These are phyloP conservation scores for Coemansia pectinata DNA, from an alignment of 192 early-diverging fungal genomes.

Conservation along the genomic window DNA sequence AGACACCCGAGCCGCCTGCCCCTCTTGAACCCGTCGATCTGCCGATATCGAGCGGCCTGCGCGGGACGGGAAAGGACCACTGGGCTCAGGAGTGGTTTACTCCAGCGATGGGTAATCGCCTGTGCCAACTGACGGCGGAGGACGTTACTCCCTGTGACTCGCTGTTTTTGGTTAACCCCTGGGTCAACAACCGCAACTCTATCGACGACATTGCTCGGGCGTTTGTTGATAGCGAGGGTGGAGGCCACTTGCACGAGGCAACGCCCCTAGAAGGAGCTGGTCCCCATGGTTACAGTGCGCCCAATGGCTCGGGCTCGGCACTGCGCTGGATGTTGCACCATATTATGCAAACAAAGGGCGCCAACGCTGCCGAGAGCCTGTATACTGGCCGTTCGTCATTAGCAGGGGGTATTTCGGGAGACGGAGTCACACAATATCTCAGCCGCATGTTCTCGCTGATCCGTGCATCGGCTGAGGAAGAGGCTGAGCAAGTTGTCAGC, in stretches of 20 bases:
- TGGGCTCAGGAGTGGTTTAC: constrained; percentile 53
- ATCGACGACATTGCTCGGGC: constrained; percentile 51
- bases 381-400: constrained; percentile 47
- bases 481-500: constrained; percentile 43
- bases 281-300: constrained; percentile 31
- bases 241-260: constrained; percentile 47
- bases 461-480: constrained; percentile 44
- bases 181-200: constrained; percentile 17
- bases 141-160: constrained; percentile 51
- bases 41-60: constrained; percentile 45
- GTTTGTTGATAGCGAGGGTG: constrained; percentile 55
- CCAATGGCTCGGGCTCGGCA: constrained; percentile 41
- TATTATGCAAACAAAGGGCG: constrained; percentile 41
- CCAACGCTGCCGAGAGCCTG: constrained; percentile 37
- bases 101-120: constrained; percentile 31
- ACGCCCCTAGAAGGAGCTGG: constrained; percentile 44
- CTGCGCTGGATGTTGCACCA: constrained; percentile 52
- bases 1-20: background rate
- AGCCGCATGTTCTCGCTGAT: constrained; percentile 48
- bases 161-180: constrained; percentile 31
- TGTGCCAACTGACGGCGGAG: constrained; percentile 36
- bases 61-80: constrained; percentile 36
- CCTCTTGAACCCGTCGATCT: constrained; percentile 19
- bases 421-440: constrained; percentile 45
- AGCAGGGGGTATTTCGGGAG: constrained; percentile 47